Evolutionary conservation across 2,329 filamentous ascomycete species (phyloP), one percentile per base, ranked within the genome.

Genomic region (Lasiodiplodia sp.): DNA sequence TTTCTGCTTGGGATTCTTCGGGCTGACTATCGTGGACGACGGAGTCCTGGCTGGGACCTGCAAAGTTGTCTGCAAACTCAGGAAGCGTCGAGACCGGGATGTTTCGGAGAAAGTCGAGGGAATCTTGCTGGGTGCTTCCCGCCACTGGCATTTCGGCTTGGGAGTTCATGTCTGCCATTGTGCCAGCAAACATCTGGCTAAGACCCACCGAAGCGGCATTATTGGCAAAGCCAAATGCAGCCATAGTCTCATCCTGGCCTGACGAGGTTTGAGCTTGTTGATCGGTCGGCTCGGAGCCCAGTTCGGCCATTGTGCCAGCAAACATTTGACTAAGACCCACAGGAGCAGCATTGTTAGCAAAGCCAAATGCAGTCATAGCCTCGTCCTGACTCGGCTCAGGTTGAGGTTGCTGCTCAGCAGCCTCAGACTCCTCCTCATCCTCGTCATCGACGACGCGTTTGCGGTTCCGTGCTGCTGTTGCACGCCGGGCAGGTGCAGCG

Each of bases 181-280:
- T 97, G 14, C 93, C 93, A 5, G 92, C 92, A 76, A 97, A 97
- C 71, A 96, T 95, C 74, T 97, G 94, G 0, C 93, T 96, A 55
- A 97, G 85, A 11, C 93, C 92, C 52, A 97, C 78, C 6, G 83
- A 79, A 64, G 81, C 74, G 51, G 78, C 76, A 37, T 53, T 64
- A n/a, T 75, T 74, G 7, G 77, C 69, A 75, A 83, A 77, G 72
- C 81, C 75, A 70, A 82, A 82, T 7, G 78, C 79, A 11, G 79
- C 79, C 70, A 78, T 77, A 14, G 72, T 69, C 53, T 78, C 75
- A 34, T 77, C 73, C 28, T 77, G 18, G n/a, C 60, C 68, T 18
- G 52, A 7, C 52, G 31, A 70, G 5, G 70, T 69, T 21, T 11
- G 40, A 10, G 40, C 2, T n/a, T 47, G 40, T 7, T n/a, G 40